Evolutionary conservation across 768 basidiomycete species (phyloP), one percentile per base, ranked within the genome.

Genomic region (Neoboletus subvelutipes): DNA sequence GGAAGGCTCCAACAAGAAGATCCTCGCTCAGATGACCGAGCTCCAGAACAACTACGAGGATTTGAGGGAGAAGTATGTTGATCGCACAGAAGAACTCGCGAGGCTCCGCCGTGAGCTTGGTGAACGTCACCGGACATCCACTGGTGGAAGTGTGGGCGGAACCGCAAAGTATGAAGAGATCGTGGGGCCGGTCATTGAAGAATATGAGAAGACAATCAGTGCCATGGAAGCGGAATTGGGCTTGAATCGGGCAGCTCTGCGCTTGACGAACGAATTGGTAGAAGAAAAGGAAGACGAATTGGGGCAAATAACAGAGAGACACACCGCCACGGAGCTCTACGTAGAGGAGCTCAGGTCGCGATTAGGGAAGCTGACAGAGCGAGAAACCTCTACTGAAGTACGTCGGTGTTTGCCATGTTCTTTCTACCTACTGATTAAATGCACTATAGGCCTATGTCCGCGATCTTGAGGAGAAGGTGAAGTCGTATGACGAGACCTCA

Each of bases 131-230:
- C 81, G 88, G 40, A 64, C 70, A 20, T 83, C 83, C 31, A 67
- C 63, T 28, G 79, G 82, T 9, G 89, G 90, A 29, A 81, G 82
- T 34, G 64, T 87, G 22, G 81, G 83, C 4, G 89, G 84, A 18
- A 90, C 86, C 4, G 86, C 80, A 57, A 88, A 86, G 66, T 93
- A 93, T 66, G 92, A 93, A 67, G 92, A 93, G 73, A 94, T 90
- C 60, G 95, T 98, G 22, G 95, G 94, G 17, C 96, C 96, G 2
- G 94, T 99, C 64, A 97, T 99, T 50, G 92, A 97, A 74, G 94
- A 98, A 75, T 99, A 99, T 73, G 96, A 99, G 78, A 94, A 96
- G 79, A 93, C 94, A 1, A 96, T 98, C 62, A 83, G 86, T 41
- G 88, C 93, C 3, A 89, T 99, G 81, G 97, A 99, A 72, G 91